Base-by-base conservation (phyloP, 306 rosid species). In the Pachyrhizus erosus region DNA sequence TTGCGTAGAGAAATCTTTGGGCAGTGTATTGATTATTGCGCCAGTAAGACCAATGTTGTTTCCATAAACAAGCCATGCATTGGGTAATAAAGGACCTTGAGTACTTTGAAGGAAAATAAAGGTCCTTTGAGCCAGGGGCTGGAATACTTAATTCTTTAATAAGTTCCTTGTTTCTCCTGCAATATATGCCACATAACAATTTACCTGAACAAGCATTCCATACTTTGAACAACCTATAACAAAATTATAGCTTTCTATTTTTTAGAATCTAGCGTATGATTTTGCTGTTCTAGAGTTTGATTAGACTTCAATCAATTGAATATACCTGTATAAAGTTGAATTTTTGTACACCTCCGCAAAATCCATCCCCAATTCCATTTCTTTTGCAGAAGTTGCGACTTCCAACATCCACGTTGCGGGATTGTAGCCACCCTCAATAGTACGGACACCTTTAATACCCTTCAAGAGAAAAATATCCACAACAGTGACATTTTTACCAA, bases 11-110 rank as follows among this genome's bases (percentile, higher is more conserved):
- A 81, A 87, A 85, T 62, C 78, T 77, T 37, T 54, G 23, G 40
- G 86, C 90, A 2, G 86, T 89, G 66, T 89, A 85, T 11, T 13
- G 87, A 80, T 23, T 86, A 70, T 89, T 87, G 45, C 90, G 89
- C 92, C 92, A 87, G 43, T 87, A 87, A 15, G 92, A 89, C 90
- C 87, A 85, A 70, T 85, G 81, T 49, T 87, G 90, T 66, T 89
- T 89, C 90, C 92, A 89, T 77, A 89, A 83, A 78, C 78, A 89
- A 85, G 92, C 87, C 58, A 80, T 77, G 85, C 73, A 85, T 83
- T 89, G 92, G 2, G 74, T 64, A 17, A 66, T 20, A 70, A 86
- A 82, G 20, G 89, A 69, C 78, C 75, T 87, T 7, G 91, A 78
- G 69, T 82, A 89, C 70, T 79, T 40, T 5, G 86, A 77, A 49